These are phyloP conservation scores for Blepharisma japonicum DNA, from an alignment of 73 alveolate genomes.

Conservation along the genomic window DNA sequence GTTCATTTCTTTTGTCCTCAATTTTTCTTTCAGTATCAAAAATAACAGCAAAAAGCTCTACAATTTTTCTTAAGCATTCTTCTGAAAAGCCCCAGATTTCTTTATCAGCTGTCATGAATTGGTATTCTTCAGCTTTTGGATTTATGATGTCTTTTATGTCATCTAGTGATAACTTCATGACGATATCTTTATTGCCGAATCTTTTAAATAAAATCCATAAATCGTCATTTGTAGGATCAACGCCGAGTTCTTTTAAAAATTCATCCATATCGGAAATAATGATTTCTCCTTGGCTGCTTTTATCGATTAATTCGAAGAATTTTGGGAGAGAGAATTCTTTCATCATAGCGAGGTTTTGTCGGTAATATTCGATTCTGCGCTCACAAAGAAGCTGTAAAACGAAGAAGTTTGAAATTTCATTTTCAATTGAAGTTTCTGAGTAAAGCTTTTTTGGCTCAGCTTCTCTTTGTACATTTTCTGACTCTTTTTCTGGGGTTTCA, in stretches of 20 bases:
- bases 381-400: no score
- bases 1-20: no score
- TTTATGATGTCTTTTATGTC: not conserved
- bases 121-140: not conserved
- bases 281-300: not conserved
- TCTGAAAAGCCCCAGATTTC: no score
- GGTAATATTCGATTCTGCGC: conserved; percentile 25
- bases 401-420: no score
- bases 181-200: not conserved
- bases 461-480: no score
- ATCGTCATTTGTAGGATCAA: not conserved
- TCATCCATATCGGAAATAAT: not conserved
- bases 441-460: no score
- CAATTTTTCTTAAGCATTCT: no score
- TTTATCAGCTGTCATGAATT: not conserved
- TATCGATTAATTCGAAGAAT: not conserved
- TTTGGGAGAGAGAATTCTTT: not conserved
- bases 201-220: not conserved
- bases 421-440: no score
- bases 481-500: no score
- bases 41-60: no score
- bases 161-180: not conserved
- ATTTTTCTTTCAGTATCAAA: no score
- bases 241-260: not conserved
- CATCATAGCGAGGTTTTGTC: conserved; percentile 24